Evolutionary conservation across 31 red algal genomes (phyloP).

Genomic region (Porphyra umbilicalis): DNA sequence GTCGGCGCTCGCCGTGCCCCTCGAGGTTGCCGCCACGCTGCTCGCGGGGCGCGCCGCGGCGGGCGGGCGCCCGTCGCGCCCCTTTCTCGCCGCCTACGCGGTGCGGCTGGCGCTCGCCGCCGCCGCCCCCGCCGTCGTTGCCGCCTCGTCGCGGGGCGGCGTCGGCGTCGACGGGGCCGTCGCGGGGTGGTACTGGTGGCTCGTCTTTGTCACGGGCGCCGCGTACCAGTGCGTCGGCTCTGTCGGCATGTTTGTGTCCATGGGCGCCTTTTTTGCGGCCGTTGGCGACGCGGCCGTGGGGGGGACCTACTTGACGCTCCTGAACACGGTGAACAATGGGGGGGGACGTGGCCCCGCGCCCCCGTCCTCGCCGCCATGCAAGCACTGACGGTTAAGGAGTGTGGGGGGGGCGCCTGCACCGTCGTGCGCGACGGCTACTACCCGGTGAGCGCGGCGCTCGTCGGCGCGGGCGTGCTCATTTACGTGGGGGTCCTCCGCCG

Average conservation of each 20-base stretch:
- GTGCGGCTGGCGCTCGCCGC: constrained; percentile 42
- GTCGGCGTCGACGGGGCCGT: constrained; percentile 5
- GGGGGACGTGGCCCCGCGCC: constrained; percentile 82
- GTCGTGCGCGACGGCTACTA: constrained; percentile 40
- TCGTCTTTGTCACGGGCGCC: constrained; percentile 30
- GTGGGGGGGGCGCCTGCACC: constrained; percentile 16
- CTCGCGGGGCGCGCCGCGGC: constrained; percentile 27
- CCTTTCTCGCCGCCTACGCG: constrained; percentile 27
- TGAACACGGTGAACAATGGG: constrained; percentile 82
- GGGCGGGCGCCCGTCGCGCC: constrained; percentile 15
- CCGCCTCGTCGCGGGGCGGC: neutral
- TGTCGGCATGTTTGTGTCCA: constrained; percentile 79
- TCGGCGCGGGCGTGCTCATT: neutral
- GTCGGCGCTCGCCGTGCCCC: constrained; percentile 58
- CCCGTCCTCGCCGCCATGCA: constrained; percentile 53
- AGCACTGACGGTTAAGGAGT: constrained; percentile 24
- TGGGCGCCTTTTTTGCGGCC: constrained; percentile 78
- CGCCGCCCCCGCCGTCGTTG: constrained; percentile 14
- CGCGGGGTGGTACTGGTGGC: constrained; percentile 3
- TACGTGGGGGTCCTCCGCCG: neutral
- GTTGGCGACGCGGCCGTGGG: constrained; percentile 68
- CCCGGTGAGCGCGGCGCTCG: constrained; percentile 8
- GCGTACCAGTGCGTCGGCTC: constrained; percentile 62
- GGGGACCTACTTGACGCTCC: constrained; percentile 85
- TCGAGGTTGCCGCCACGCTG: constrained; percentile 46